Conservation (phyloP, 148 eudicot genomes). For the Rhododendron mucronatum region DNA sequence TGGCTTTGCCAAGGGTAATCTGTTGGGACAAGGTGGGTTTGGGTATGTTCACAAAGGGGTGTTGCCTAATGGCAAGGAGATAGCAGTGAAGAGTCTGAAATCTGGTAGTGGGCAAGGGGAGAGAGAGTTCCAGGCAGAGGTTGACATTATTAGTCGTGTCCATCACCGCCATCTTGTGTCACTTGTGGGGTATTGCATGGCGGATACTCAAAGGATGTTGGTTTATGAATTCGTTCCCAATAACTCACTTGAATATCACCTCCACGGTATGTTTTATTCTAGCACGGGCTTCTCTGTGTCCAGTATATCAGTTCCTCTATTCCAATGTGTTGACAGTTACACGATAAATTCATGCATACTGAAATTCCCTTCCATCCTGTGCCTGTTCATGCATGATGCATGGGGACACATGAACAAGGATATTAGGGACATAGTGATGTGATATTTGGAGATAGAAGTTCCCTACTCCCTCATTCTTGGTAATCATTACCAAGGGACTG, state of each 20-base stretch:
- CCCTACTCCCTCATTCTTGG: not conserved
- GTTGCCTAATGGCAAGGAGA: conserved; percentile 25
- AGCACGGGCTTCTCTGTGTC: not conserved
- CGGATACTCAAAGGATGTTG: conserved; percentile 23
- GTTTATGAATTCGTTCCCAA: conserved; percentile 38
- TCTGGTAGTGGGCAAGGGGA: conserved; percentile 33
- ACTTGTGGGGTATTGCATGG: conserved; percentile 37
- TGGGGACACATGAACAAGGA: not conserved
- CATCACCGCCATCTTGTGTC: conserved; percentile 42
- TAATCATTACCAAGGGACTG: not conserved
- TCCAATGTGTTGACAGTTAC: not conserved
- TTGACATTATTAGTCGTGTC: conserved; percentile 35
- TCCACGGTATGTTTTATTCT: conserved; percentile 24
- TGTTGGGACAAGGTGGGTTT: conserved; percentile 35
- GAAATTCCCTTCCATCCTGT: not conserved
- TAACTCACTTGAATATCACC: conserved; percentile 24
- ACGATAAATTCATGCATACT: not conserved
- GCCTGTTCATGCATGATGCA: not conserved
- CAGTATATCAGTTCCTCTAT: not conserved
- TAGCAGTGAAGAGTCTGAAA: conserved; percentile 33
- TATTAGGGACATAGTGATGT: not conserved
- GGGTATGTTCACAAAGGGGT: conserved; percentile 34
- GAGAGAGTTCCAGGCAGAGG: conserved; percentile 33
- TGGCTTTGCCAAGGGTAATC: conserved; percentile 16
- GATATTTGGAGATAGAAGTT: not conserved